These are phyloP conservation scores for Microbotryum silenes-acaulis DNA, from an alignment of 1,284 basidiomycete species.

Conservation along the genomic window DNA sequence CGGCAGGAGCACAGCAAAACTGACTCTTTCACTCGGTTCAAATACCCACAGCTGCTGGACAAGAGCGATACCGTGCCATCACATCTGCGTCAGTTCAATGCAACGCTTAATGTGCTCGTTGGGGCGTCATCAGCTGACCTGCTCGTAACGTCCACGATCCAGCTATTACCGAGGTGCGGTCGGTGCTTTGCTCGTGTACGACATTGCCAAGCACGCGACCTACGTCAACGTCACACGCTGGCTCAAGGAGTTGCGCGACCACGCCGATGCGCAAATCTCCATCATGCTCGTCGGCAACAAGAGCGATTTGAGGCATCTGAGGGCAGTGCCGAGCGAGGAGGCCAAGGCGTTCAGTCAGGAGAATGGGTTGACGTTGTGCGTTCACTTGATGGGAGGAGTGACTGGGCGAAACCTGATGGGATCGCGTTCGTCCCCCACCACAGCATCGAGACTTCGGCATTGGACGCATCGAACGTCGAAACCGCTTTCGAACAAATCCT, in stretches of 20 bases:
- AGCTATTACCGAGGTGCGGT: constrained; percentile 98
- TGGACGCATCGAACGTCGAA: constrained; percentile 98
- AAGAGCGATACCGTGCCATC: constrained; percentile 98
- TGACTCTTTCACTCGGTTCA: not conserved
- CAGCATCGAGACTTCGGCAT: constrained; percentile 91
- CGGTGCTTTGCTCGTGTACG: constrained; percentile 48
- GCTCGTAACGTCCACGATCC: not conserved
- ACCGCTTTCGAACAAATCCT: constrained; percentile 94
- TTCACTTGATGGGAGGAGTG: not conserved
- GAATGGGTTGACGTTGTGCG: constrained; percentile 36
- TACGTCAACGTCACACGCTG: constrained; percentile 94
- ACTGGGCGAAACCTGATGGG: not conserved
- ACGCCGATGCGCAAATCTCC: constrained; percentile 47
- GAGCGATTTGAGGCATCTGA: constrained; percentile 94
- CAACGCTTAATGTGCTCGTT: no score
- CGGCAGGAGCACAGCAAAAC: not conserved
- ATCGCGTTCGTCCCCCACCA: not conserved
- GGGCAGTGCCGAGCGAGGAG: constrained; percentile 85
- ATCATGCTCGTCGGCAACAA: constrained; percentile 57
- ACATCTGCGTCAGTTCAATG: constrained; percentile 73
- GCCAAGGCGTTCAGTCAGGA: constrained; percentile 36
- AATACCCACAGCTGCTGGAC: constrained; percentile 61
- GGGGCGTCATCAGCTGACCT: not conserved
- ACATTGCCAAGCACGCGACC: constrained; percentile 69
- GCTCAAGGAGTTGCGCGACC: constrained; percentile 87